Conservation (phyloP, 352 stramenopile species). For the Phytophthora melonis region DNA sequence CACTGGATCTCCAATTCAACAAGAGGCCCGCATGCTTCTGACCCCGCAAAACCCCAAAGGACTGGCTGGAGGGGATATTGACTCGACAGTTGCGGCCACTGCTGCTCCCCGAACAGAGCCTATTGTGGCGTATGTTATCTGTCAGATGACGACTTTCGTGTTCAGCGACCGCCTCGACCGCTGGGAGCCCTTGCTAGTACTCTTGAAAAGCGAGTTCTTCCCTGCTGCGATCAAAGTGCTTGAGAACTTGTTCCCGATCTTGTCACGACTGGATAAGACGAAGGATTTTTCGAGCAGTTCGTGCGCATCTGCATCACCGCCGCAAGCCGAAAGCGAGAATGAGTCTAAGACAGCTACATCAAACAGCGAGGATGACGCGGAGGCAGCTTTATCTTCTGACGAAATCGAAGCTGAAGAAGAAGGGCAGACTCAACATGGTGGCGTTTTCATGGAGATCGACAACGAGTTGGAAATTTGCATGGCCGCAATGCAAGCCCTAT, state of each 20-base stretch:
- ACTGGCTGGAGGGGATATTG: constrained; percentile 29
- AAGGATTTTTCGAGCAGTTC: constrained; percentile 30
- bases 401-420: constrained; percentile 14
- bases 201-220: constrained; percentile 76
- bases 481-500: constrained; percentile 74
- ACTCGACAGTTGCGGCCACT: constrained; percentile 39
- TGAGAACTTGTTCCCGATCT: constrained; percentile 75
- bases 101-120: constrained; percentile 76
- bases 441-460: constrained; percentile 41
- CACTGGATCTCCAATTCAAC: constrained; percentile 50
- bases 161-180: constrained; percentile 81
- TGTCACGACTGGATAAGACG: constrained; percentile 62
- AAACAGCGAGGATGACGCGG: constrained; percentile 21
- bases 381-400: constrained; percentile 14
- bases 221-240: constrained; percentile 73
- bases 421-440: constrained; percentile 11
- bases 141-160: constrained; percentile 81
- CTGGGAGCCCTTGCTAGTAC: constrained; percentile 80
- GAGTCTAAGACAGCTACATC: constrained; percentile 34
- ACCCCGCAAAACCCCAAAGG: constrained; percentile 35
- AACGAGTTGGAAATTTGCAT: constrained; percentile 76
- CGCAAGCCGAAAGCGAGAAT: constrained; percentile 23
- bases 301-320: neutral
- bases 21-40: constrained; percentile 41
- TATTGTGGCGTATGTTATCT: constrained; percentile 90